These are phyloP conservation scores for Rhododendron williamsianum DNA, from an alignment of 148 eudicot species.

Conservation along the genomic window DNA sequence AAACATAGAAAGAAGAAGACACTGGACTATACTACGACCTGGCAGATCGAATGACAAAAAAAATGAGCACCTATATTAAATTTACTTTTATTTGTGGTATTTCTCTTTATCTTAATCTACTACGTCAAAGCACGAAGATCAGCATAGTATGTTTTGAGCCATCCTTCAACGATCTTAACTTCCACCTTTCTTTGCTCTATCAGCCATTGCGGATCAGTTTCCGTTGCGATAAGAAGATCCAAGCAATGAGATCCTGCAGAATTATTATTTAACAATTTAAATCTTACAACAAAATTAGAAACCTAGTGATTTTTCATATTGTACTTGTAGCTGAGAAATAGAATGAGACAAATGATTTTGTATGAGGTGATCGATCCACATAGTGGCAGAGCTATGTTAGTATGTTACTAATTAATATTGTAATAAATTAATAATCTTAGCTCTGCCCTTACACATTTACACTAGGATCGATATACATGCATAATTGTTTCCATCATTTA, in stretches of 20 bases:
- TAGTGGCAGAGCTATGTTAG: no score
- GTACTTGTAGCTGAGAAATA: not conserved
- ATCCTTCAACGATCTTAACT: slow-evolving; percentile 32
- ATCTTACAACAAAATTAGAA: not conserved
- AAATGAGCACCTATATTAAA: no score
- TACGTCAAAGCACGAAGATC: slow-evolving; percentile 9
- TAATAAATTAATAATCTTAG: no score
- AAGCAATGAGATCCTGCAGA: slow-evolving; percentile 47
- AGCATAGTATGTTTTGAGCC: slow-evolving; percentile 31
- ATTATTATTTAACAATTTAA: not conserved
- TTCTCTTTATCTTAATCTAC: not conserved
- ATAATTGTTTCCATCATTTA: no score
- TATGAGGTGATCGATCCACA: not conserved
- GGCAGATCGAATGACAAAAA: no score
- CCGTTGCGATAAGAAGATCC: slow-evolving; percentile 25
- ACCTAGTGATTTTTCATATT: not conserved
- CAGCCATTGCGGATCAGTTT: slow-evolving; percentile 49
- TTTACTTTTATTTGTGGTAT: no score
- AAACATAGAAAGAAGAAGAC: no score
- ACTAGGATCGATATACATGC: no score
- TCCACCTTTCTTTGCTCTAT: slow-evolving; percentile 29
- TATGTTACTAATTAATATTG: no score
- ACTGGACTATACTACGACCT: no score
- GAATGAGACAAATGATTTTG: not conserved
- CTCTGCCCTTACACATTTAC: no score